Evolutionary conservation across 805 yeast species (phyloP), one percentile per base, ranked within the genome.

Genomic region (Vanderwaltozyma verrucispora): DNA sequence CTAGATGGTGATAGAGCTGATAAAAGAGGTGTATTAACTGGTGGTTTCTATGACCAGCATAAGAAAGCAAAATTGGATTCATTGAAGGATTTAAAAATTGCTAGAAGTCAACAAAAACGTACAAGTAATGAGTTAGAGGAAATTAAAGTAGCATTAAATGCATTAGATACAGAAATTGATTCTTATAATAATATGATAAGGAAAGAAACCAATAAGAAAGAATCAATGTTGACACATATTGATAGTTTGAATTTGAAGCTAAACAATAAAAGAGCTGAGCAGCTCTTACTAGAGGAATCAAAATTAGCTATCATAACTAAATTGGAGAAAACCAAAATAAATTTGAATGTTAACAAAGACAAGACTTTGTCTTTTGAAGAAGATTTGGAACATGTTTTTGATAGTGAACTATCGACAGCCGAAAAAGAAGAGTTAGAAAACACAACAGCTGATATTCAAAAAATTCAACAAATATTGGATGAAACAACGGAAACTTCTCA

Each of bases 1-100:
- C 63, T 89, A 14, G 94, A 85, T 56, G 98, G 98, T 47, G 97
- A 92, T 54, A 68, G 85, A 45, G 85, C 85, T 35, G 94, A 85
- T 48, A 76, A 75, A 33, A 74, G 69, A 46, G 98, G 98, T 58
- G 82, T 81, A 2, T 58, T 92, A 32, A 77, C 85, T 18, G 97
- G 97, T 59, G 97, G 97, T 34, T 85, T 72, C 50, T 72, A 83
- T 47, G 92, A 84, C 48, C 49, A 48, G 17, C 72, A 68, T 47
- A 73, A 72, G 41, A 67, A 64, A 36, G 79, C 86, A 0, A 69
- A 94, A 48, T 59, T 88, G 33, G 95, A 86, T 47, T 72, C 80
- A 2, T 65, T 85, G 49, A 75, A 75, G 37, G 54, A 62, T 12
- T 69, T 81, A 44, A 67, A 72, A 12, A 68, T 63, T 38, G 75